Evolutionary conservation across 352 stramenopile species (phyloP), one percentile per base, ranked within the genome.

Genomic region (Phytophthora ohioensis): DNA sequence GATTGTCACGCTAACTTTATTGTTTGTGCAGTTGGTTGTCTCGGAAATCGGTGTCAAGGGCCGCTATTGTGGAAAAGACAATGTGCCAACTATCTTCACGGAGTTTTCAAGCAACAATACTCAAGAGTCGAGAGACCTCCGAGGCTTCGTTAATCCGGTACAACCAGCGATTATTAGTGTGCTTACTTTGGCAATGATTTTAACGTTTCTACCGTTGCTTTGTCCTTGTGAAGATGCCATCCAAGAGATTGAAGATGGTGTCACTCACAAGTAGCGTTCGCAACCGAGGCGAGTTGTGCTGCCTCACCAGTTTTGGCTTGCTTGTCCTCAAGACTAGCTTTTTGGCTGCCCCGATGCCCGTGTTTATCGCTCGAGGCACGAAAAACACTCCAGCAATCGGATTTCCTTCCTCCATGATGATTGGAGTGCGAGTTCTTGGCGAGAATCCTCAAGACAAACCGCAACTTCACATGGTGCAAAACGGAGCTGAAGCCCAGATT

Each of bases 21-120:
- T 54, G 42, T 32, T 0, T 45, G 6, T 45, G 27, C 17, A 89
- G 81, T 48, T 89, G 8, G 52, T 62, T 31, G 67, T 91, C 9
- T 90, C 84, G 1, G 85, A 93, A 54, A 69, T 93, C 1, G 59
- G 69, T 10, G 83, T 74, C n/a, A 93, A 91, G 62, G 82, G 80
- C 0, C 71, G 84, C 15, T 73, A 80, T 8, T 59, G 80, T 34
- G 77, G 73, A 8, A 80, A 80, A 36, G 83, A 91, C 61, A 93
- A 83, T 32, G 65, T 84, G 6, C 75, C 80, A 7, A 80, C 83
- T 0, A 88, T 76, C 39, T 89, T 84, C 57, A 73, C 79, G 11
- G 85, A 93, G 73, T 87, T 90, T 66, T 67, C 65, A 34, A 69
- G 80, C 13, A 63, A 54, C 11, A 78, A 69, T 17, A 78, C 71